phyloP scores from a whole-genome alignment of 2,329 filamentous ascomycete species.

The Sporothrix protearum region DNA sequence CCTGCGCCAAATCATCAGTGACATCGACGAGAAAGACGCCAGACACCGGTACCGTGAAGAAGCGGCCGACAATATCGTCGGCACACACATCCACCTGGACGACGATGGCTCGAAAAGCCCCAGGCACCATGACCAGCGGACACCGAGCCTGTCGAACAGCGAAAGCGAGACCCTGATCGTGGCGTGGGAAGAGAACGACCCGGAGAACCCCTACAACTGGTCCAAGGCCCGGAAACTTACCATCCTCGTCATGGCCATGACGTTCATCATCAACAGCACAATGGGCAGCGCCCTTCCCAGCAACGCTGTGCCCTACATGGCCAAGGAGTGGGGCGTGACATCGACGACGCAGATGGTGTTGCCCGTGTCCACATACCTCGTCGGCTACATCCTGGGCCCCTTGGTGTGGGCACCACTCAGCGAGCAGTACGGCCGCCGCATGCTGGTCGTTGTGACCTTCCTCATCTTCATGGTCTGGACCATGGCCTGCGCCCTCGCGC shows the following conservation, averaged over 20 bases:
- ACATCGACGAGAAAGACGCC: slow-evolving; percentile 26
- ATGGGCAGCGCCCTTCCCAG: slow-evolving; percentile 63
- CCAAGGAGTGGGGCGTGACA: slow-evolving; percentile 54
- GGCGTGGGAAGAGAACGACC: slow-evolving; percentile 47
- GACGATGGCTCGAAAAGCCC: not conserved
- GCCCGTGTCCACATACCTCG: slow-evolving; percentile 60
- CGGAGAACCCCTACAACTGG: slow-evolving; percentile 55
- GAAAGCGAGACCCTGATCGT: slow-evolving; percentile 38
- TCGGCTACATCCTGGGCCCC: slow-evolving; percentile 38
- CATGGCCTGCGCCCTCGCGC: slow-evolving; percentile 54
- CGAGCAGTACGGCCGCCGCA: slow-evolving; percentile 59
- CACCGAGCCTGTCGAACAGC: slow-evolving; percentile 28
- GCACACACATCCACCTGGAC: slow-evolving; percentile 6
- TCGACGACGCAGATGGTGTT: slow-evolving; percentile 47
- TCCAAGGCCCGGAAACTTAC: slow-evolving; percentile 49
- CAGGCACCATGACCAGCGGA: not conserved
- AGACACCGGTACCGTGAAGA: slow-evolving; percentile 26
- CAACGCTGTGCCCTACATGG: slow-evolving; percentile 58
- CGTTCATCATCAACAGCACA: slow-evolving; percentile 64
- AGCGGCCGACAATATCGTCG: slow-evolving; percentile 20
- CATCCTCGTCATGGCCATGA: slow-evolving; percentile 53
- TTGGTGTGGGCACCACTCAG: slow-evolving; percentile 63
- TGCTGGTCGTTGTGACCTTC: slow-evolving; percentile 46
- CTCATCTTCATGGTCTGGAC: slow-evolving; percentile 49
- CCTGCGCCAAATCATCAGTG: slow-evolving; percentile 19